Evolutionary conservation across 1,284 basidiomycete species (phyloP), one percentile per base, ranked within the genome.

Genomic region (Leccinum griseonigrum): DNA sequence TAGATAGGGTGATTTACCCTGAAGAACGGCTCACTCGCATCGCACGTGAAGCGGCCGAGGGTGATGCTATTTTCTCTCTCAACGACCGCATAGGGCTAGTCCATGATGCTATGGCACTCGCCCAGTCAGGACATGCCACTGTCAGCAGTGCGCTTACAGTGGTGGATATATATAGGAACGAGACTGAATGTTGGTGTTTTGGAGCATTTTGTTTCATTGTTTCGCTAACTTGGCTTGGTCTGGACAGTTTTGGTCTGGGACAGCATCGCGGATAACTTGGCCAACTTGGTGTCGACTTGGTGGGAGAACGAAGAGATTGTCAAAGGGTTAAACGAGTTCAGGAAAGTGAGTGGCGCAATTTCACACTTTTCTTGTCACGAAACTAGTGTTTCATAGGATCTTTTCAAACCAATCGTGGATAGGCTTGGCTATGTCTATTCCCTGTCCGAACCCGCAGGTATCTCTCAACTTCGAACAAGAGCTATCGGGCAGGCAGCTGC

Each of bases 61-160:
- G 79, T 28, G 74, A 85, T 62, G 84, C 86, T 13, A 77, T 81
- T 9, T 94, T 97, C 77, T 84, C 88, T 6, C 79, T 94, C 60
- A 88, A 92, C 65, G 97, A 99, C 75, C 85, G 94, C 54, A 86
- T 96, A 63, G 95, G 95, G 26, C 80, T 98, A 13, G 84, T 96
- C 34, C 86, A 89, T 64, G 94, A 97, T 70, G 83, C 90, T 1
- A 85, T 92, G 68, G 88, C 90, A 0, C 83, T 97, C 36, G 85
- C 93, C 38, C 87, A 90, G 71, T 91, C 94, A 31, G 93, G 94
- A 2, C 85, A 92, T 69, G 80, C 85, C 57, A 83, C 89, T 64
- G 83, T 94, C 38, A 92, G 92, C 67, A 88, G 87, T 64, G 87
- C 90, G 7, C 80, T 98, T 65, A 86, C 83, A 28, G 79, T 96